Percentiles rank a stretch among this genome's conserved stretches.
phyloP scores from a whole-genome alignment of 2,329 filamentous ascomycete species.

The Trichoderma lentiforme region DNA sequence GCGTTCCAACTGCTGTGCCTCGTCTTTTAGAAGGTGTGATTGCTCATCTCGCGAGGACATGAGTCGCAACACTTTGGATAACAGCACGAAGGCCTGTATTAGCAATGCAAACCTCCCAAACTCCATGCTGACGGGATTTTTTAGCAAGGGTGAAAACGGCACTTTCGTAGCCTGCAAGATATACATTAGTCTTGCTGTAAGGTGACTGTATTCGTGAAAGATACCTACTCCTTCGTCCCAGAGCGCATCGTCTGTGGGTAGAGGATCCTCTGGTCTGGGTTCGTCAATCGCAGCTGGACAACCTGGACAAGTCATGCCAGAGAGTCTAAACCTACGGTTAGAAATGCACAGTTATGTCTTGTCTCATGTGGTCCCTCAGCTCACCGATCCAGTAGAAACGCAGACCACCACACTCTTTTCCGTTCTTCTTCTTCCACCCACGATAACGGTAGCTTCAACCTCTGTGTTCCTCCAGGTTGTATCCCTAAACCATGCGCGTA shows the following conservation, averaged over 20 bases:
- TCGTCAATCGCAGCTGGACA: neutral
- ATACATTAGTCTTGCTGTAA: neutral
- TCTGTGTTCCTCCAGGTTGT: neutral
- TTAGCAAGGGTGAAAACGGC: neutral
- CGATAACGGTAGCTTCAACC: neutral
- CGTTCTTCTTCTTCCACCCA: conserved; percentile 8
- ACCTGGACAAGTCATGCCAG: neutral
- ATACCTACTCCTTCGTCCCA: conserved; percentile 6
- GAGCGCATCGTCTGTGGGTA: neutral
- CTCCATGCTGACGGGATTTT: neutral
- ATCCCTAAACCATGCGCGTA: neutral
- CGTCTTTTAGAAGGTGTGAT: neutral
- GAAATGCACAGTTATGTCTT: neutral
- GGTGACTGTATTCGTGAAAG: neutral
- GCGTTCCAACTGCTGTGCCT: neutral
- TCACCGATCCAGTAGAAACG: neutral
- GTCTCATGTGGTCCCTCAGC: neutral
- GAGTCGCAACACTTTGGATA: neutral
- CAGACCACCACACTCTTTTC: conserved; percentile 4
- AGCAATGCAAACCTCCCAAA: conserved; percentile 4
- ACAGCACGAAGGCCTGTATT: neutral
- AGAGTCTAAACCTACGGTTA: neutral
- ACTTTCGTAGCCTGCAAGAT: neutral
- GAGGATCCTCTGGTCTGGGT: neutral
- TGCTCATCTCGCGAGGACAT: neutral